Base-by-base conservation (phyloP, 2,329 filamentous ascomycete species). In the Fusarium sp. region DNA sequence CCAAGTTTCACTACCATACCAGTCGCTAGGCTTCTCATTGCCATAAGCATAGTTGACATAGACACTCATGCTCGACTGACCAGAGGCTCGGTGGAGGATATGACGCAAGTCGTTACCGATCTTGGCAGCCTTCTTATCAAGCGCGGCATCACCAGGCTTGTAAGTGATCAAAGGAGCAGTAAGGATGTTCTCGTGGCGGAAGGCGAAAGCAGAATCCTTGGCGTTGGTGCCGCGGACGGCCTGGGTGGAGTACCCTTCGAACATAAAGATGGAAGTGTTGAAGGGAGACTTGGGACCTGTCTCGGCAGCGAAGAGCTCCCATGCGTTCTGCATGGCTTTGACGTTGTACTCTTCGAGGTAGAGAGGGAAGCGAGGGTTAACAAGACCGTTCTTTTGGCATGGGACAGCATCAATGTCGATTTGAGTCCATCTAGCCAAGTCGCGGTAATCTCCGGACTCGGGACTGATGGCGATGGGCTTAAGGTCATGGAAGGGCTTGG, bases 41-140 rank as follows among this genome's bases (percentile, higher is more conserved):
- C 85, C 85, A 54, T 80, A 80, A 0, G 84, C 85, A 68, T 87
- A 88, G 75, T 88, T 88, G 54, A 86, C 79, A 60, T 87, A 75
- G 8, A 71, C 68, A 25, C 54, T 56, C 72, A 72, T 69, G 12
- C 70, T 30, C 0, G 45, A 47, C 2, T 58, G 47, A 0, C 62
- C 70, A 12, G 64, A 65, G 16, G 43, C 70, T 20, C 44, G 45
- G 24, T 74, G 66, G 13, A 73, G 48, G 4, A 71, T 71, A 6
- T 58, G 8, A 3, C 72, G 70, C 29, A 75, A 27, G 29, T 67
- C 43, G 10, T 57, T 60, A 1, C 74, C 74, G 0, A 75, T 27
- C 4, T 60, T 43, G 2, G 71, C 73, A 12, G 73, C 71, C 46
- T 52, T 65, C 22, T 69, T 24, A n/a, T 75, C 73, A 3, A 72